A percentile compares a stretch with the other conserved stretches of the same genome.
Evolutionary conservation across 306 rosid species (phyloP).

Genomic region (Cucurbita argyrosperma): DNA sequence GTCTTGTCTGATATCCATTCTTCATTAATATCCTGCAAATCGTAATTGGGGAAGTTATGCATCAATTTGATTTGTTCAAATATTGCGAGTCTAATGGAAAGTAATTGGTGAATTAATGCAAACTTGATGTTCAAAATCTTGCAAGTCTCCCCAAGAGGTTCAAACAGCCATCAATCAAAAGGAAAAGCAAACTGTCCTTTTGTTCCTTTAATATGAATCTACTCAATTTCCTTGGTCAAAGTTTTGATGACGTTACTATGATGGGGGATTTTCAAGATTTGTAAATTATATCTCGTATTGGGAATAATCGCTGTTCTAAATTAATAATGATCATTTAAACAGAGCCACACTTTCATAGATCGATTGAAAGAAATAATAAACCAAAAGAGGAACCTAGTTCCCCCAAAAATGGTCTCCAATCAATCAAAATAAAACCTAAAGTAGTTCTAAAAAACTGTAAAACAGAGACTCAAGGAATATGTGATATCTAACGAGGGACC

Average conservation of each 20-base stretch:
- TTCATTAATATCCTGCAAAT: slow-evolving; percentile 79
- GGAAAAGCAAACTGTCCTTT: background rate
- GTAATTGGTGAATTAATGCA: background rate
- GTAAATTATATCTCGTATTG: background rate
- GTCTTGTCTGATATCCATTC: slow-evolving; percentile 99
- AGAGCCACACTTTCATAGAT: background rate
- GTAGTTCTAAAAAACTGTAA: no score
- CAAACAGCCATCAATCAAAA: background rate
- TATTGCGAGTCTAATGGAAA: background rate
- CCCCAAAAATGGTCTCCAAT: no score
- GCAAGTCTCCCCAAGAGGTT: background rate
- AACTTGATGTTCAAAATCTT: background rate
- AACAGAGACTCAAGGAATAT: no score
- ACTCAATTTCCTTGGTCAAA: background rate
- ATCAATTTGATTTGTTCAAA: background rate
- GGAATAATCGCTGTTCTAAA: background rate
- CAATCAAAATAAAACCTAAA: no score
- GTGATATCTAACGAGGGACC: no score
- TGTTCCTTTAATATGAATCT: background rate
- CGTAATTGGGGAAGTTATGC: background rate
- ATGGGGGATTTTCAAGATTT: background rate
- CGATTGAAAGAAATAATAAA: no score
- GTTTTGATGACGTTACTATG: background rate
- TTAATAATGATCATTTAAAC: no score
- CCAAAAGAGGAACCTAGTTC: no score